Percentiles rank a stretch among this genome's conserved stretches.
Conservation (phyloP, 768 basidiomycete genomes). For the Mycena albidolilacea region DNA sequence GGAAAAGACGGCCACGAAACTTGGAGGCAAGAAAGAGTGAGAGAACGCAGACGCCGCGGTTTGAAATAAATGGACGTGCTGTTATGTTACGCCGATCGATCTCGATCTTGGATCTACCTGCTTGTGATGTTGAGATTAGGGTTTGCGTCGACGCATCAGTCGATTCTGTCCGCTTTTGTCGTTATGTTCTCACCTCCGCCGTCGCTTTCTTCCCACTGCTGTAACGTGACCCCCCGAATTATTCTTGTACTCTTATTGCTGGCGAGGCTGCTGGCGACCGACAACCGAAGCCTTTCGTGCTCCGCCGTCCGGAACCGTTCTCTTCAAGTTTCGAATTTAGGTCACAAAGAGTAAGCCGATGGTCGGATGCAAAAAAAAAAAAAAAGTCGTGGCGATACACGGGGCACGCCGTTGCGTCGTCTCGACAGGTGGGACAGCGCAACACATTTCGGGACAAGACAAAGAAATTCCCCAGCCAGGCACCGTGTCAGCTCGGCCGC, state of each 20-base stretch:
- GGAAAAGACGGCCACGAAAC: background rate
- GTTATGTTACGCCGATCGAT: constrained; percentile 19
- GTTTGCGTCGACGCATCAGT: constrained; percentile 14
- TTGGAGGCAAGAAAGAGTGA: background rate
- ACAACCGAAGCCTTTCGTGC: background rate
- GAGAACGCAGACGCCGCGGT: background rate
- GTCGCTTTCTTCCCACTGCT: background rate
- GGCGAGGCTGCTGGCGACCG: background rate
- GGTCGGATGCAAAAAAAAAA: background rate
- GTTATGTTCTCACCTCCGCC: background rate
- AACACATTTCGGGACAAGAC: background rate
- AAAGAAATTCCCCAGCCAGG: background rate
- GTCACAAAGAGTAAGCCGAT: background rate
- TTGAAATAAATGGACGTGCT: constrained; percentile 13
- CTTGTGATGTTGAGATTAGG: constrained; percentile 16
- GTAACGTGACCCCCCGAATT: background rate
- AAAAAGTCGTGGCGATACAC: too few species aligned
- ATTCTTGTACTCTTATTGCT: background rate
- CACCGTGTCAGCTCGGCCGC: background rate
- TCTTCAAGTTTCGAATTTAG: background rate
- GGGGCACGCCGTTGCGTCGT: background rate
- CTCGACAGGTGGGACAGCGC: background rate
- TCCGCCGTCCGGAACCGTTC: background rate
- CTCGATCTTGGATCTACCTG: constrained; percentile 4
- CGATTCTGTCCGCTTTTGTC: background rate